Evolutionary conservation across 106 monocot species (phyloP).

Genomic region (Xerophyta viscosa): DNA sequence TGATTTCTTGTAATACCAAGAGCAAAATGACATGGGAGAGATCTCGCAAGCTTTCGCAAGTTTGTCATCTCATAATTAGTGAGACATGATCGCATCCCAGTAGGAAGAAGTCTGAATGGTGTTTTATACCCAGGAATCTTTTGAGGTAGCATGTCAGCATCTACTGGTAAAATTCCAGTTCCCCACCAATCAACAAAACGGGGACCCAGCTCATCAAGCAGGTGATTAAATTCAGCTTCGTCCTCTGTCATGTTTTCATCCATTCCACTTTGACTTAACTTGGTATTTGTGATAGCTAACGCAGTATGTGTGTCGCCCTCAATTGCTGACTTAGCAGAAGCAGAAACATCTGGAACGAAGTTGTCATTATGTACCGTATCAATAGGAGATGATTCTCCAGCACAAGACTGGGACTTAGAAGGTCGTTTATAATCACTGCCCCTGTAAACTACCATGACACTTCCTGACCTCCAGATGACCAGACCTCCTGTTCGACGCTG

Average conservation of each 20-base stretch:
- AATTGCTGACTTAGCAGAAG: constrained; percentile 13
- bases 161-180: constrained; percentile 81
- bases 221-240: constrained; percentile 54
- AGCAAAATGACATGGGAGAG: constrained; percentile 92
- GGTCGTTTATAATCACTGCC: constrained; percentile 60
- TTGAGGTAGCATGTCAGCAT: constrained; percentile 91
- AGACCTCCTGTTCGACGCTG: constrained; percentile 91
- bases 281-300: constrained; percentile 12
- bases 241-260: constrained; percentile 66
- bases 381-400: constrained; percentile 11
- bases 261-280: constrained; percentile 14
- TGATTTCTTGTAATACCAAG: constrained; percentile 47
- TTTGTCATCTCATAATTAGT: constrained; percentile 92
- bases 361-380: constrained; percentile 31
- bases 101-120: constrained; percentile 85
- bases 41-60: constrained; percentile 73
- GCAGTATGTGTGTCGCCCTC: constrained; percentile 16
- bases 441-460: constrained; percentile 93
- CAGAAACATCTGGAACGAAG: constrained; percentile 58
- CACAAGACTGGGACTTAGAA: constrained; percentile 20
- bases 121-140: constrained; percentile 75
- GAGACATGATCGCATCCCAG: constrained; percentile 79
- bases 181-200: constrained; percentile 99
- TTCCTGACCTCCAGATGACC: constrained; percentile 96
- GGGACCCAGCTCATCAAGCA: constrained; percentile 88